These are phyloP conservation scores for Arthroderma sp. DNA, from an alignment of 2,329 filamentous ascomycete genomes.

Conservation along the genomic window DNA sequence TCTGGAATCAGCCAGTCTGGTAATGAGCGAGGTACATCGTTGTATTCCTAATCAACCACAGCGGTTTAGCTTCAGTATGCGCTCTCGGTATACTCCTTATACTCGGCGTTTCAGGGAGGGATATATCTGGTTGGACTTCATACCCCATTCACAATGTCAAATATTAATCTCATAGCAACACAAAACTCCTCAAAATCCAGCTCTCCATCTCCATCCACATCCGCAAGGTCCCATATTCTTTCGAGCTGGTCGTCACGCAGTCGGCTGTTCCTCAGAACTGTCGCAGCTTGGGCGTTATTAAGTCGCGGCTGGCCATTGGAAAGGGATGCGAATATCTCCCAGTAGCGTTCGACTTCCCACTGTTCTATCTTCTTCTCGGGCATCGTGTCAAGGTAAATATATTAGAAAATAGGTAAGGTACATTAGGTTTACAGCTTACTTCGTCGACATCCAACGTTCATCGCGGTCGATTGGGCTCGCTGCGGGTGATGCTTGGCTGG, in stretches of 20 bases:
- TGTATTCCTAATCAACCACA: slow-evolving; percentile 53
- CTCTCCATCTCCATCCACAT: slow-evolving; percentile 94
- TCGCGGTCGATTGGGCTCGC: too few relatives aligned
- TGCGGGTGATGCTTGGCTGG: too few relatives aligned
- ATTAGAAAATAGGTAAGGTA: too few relatives aligned
- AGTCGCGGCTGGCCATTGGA: slow-evolving; percentile 51
- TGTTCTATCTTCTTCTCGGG: slow-evolving; percentile 48
- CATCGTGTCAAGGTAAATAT: slow-evolving; percentile 17
- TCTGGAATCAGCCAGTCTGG: slow-evolving; percentile 97
- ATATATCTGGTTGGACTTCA: slow-evolving; percentile 13
- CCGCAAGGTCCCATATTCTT: slow-evolving; percentile 89
- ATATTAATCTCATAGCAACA: slow-evolving; percentile 95
- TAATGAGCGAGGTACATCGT: slow-evolving; percentile 70
- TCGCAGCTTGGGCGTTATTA: slow-evolving; percentile 55
- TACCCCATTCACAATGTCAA: slow-evolving; percentile 92
- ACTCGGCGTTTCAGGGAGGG: neutral
- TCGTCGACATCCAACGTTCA: too few relatives aligned
- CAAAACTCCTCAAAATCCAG: slow-evolving; percentile 99
- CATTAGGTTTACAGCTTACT: too few relatives aligned
- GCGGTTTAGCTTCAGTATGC: neutral
- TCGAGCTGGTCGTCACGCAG: slow-evolving; percentile 77
- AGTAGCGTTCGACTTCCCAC: slow-evolving; percentile 64
- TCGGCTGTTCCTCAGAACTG: slow-evolving; percentile 60
- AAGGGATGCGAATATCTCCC: slow-evolving; percentile 64
- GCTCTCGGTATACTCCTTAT: too few relatives aligned